phyloP scores from a whole-genome alignment of 768 basidiomycete genomes.

The Gymnopilus junonius region DNA sequence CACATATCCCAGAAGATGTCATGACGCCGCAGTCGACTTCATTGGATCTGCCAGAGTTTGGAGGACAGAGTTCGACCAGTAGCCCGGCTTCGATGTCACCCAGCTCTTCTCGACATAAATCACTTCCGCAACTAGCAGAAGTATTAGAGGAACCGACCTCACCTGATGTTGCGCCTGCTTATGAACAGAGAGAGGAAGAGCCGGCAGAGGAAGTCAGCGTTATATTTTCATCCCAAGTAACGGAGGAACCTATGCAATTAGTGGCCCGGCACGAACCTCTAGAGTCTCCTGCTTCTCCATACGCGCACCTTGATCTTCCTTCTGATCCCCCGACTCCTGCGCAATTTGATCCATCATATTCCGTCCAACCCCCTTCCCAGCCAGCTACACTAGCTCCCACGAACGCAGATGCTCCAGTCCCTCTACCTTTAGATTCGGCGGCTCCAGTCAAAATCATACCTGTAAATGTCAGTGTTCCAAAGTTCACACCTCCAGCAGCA shows the following conservation, averaged over 20 bases:
- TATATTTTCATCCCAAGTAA: neutral
- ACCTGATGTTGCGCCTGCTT: constrained; percentile 14
- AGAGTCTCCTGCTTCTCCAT: neutral
- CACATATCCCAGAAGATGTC: constrained; percentile 23
- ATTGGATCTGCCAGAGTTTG: constrained; percentile 21
- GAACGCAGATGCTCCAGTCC: neutral
- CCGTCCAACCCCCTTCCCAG: neutral
- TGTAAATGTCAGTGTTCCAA: constrained; percentile 20
- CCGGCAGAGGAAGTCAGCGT: neutral
- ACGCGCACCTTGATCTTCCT: neutral
- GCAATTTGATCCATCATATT: neutral
- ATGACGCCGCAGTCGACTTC: constrained; percentile 16
- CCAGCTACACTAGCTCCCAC: neutral
- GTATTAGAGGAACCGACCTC: constrained; percentile 20
- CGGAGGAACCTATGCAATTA: neutral
- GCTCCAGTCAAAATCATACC: constrained; percentile 4
- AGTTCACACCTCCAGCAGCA: constrained; percentile 51
- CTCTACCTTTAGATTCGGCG: neutral
- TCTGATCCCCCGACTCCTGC: neutral
- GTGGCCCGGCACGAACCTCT: neutral
- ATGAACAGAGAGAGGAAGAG: constrained; percentile 1
- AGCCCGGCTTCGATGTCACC: constrained; percentile 20
- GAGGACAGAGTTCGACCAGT: constrained; percentile 1
- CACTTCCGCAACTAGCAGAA: constrained; percentile 17
- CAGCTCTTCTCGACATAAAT: constrained; percentile 13